A percentile compares a stretch with the other conserved stretches of the same genome.
phyloP scores from a whole-genome alignment of 2,329 filamentous ascomycete genomes.

The Fusarium camptoceras region DNA sequence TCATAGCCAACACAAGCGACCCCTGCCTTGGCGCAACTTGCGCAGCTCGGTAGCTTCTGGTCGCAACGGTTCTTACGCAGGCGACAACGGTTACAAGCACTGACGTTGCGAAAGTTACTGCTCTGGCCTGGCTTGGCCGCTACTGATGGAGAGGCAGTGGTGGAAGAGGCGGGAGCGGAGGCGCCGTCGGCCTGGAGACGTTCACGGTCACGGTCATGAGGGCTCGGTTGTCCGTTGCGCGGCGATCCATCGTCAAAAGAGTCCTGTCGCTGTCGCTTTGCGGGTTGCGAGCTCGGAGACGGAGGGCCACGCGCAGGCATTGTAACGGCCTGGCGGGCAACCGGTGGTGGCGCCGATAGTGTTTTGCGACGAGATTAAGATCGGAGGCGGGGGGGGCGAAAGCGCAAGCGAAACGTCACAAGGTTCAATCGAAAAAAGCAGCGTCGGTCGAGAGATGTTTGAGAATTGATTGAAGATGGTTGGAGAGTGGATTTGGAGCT shows the following conservation, averaged over 20 bases:
- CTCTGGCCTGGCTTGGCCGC: constrained; percentile 65
- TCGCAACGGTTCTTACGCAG: constrained; percentile 95
- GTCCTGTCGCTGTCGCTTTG: constrained; percentile 68
- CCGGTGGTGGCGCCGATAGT: constrained; percentile 38
- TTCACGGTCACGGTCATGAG: constrained; percentile 42
- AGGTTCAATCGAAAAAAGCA: constrained; percentile 1
- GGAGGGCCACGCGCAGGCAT: constrained; percentile 62
- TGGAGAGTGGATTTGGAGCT: constrained; percentile 30
- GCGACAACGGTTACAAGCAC: constrained; percentile 92
- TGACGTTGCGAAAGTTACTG: constrained; percentile 85
- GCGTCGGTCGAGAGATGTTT: constrained; percentile 1
- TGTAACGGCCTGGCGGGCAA: constrained; percentile 47
- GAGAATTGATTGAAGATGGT: constrained; percentile 29
- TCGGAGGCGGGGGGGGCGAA: constrained; percentile 3
- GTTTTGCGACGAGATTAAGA: constrained; percentile 27
- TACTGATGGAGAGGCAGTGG: constrained; percentile 43
- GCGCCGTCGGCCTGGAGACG: constrained; percentile 49
- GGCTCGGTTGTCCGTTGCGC: constrained; percentile 48
- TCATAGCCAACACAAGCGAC: constrained; percentile 96
- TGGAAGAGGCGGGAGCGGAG: constrained; percentile 47
- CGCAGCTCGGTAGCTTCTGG: constrained; percentile 89
- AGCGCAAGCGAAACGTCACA: constrained; percentile 7
- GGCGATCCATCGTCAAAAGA: constrained; percentile 63
- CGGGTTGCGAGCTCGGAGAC: constrained; percentile 63
- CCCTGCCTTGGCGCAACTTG: constrained; percentile 91